Evolutionary conservation across 495 filamentous ascomycete species (phyloP).

Genomic region (Trypethelium eluteriae): DNA sequence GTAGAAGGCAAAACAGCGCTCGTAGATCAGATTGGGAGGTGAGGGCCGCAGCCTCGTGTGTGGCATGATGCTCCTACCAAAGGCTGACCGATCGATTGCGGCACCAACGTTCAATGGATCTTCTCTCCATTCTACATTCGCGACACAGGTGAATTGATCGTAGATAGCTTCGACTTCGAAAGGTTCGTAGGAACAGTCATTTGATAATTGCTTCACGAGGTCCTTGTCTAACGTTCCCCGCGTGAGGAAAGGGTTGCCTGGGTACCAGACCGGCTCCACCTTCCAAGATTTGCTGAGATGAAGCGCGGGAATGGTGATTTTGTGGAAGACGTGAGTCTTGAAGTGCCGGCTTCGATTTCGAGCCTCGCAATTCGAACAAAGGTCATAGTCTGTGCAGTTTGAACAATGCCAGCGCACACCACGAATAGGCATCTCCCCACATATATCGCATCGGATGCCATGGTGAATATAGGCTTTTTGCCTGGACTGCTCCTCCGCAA

Average conservation of each 20-base stretch:
- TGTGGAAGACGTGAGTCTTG: slow-evolving; percentile 95
- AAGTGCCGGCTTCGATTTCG: slow-evolving; percentile 54
- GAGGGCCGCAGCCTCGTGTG: slow-evolving; percentile 66
- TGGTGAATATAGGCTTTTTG: slow-evolving; percentile 87
- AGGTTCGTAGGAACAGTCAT: slow-evolving; percentile 68
- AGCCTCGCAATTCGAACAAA: slow-evolving; percentile 82
- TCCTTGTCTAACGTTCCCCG: slow-evolving; percentile 55
- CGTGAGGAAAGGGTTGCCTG: slow-evolving; percentile 69
- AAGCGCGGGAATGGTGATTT: slow-evolving; percentile 68
- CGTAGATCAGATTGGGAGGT: slow-evolving; percentile 81
- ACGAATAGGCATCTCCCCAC: slow-evolving; percentile 74
- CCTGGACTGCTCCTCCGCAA: slow-evolving; percentile 59
- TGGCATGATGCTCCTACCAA: slow-evolving; percentile 82
- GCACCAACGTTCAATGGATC: slow-evolving; percentile 69
- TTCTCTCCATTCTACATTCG: slow-evolving; percentile 72
- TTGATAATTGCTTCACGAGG: slow-evolving; percentile 56
- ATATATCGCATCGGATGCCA: slow-evolving; percentile 87
- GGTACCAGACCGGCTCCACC: slow-evolving; percentile 77
- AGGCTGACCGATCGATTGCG: slow-evolving; percentile 84
- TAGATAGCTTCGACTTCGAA: slow-evolving; percentile 85
- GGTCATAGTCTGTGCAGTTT: slow-evolving; percentile 58
- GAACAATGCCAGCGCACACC: slow-evolving; percentile 49
- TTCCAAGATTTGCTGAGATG: slow-evolving; percentile 59
- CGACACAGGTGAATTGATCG: slow-evolving; percentile 92
- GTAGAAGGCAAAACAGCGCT: slow-evolving; percentile 94